Evolutionary conservation across 192 early-diverging fungal species (phyloP).

Genomic region (Coemansia brasiliensis): DNA sequence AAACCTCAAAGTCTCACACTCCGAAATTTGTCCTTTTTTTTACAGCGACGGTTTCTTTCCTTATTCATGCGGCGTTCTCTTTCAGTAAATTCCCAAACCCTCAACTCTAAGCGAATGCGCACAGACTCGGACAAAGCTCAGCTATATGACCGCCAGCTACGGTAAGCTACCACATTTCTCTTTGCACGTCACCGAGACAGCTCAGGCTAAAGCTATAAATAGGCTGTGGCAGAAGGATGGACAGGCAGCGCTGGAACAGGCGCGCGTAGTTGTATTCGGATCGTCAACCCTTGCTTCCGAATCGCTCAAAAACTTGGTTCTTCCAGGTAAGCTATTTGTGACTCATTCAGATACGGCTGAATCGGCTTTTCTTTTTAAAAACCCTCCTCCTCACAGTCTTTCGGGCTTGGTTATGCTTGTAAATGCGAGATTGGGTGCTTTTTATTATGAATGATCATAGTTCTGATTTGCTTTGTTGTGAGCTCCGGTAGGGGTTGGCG

Average conservation of each 20-base stretch:
- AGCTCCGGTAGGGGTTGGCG: conserved; percentile 91
- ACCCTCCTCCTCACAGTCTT: too few species aligned
- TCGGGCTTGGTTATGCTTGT: too few species aligned
- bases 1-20: neutral
- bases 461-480: too few species aligned
- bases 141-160: conserved; percentile 50
- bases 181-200: neutral
- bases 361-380: too few species aligned
- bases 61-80: conserved; percentile 38
- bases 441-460: too few species aligned
- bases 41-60: too few species aligned
- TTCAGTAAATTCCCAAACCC: conserved; percentile 12
- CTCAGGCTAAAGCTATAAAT: conserved; percentile 2
- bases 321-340: conserved; percentile 71
- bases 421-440: too few species aligned
- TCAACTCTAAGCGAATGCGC: conserved; percentile 42
- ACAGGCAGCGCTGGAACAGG: conserved; percentile 80
- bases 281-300: conserved; percentile 85
- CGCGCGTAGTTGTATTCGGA: conserved; percentile 83
- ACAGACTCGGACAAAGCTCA: conserved; percentile 36
- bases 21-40: too few species aligned
- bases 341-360: neutral
- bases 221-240: conserved; percentile 95
- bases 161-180: conserved; percentile 30
- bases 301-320: conserved; percentile 90